Evolutionary conservation across 108 stramenopile species (phyloP).

Genomic region (Pseudonitzschia delicatissima): DNA sequence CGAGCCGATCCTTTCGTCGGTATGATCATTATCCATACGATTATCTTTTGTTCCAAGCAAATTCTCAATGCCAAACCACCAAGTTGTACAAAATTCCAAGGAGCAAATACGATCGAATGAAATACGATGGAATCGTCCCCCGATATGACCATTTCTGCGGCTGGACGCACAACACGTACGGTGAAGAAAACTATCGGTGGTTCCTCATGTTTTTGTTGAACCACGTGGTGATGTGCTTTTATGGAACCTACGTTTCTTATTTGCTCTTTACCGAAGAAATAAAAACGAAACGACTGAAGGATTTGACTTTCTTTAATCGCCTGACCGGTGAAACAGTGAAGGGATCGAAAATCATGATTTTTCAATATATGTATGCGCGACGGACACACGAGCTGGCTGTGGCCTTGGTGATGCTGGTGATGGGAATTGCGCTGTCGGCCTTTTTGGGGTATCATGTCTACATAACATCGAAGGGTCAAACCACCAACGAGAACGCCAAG

Average conservation of each 20-base stretch:
- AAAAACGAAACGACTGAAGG: conserved; percentile 51
- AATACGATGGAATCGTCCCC: conserved; percentile 53
- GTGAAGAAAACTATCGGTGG: conserved; percentile 88
- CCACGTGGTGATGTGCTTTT: conserved; percentile 78
- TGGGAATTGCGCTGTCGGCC: conserved; percentile 50
- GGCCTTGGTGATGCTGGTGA: conserved; percentile 50
- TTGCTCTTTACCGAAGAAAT: conserved; percentile 51
- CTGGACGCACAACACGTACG: conserved; percentile 83
- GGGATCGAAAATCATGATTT: conserved; percentile 45
- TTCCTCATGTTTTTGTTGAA: conserved; percentile 76
- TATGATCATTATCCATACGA: conserved; percentile 88
- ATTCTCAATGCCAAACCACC: conserved; percentile 58
- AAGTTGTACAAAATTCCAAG: conserved; percentile 66
- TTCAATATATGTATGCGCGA: conserved; percentile 63
- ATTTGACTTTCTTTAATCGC: conserved; percentile 69
- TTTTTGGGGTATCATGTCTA: conserved; percentile 66
- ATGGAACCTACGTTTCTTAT: conserved; percentile 50
- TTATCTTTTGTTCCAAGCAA: conserved; percentile 57
- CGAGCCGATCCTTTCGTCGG: conserved; percentile 41
- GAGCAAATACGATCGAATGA: conserved; percentile 79
- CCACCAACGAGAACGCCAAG: conserved; percentile 87
- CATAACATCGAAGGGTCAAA: conserved; percentile 58
- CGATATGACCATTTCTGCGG: conserved; percentile 92
- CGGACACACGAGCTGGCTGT: conserved; percentile 30
- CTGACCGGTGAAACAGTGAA: conserved; percentile 57